Evolutionary conservation across 2,329 filamentous ascomycete species (phyloP), one percentile per base, ranked within the genome.

Genomic region (Aspergillus novoparasiticus): DNA sequence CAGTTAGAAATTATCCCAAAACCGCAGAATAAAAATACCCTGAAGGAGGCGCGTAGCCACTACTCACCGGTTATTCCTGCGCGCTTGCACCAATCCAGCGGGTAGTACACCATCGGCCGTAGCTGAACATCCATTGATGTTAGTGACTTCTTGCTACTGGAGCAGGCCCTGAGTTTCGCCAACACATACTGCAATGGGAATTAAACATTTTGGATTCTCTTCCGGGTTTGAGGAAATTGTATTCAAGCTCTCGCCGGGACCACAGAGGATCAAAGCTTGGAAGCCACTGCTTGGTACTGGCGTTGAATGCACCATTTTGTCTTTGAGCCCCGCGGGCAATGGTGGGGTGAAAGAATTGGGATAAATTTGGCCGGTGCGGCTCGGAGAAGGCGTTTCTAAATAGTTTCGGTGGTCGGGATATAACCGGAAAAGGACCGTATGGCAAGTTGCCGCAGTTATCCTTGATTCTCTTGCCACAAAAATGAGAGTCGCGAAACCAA

Each of bases 221-320:
- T 79, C 77, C 1, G 81, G 80, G n/a, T 79, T 79, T 6, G 80
- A 78, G 14, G 81, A 82, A 65, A 83, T 82, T 1, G 81, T 82
- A 63, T 79, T 82, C 26, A 83, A 70, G 6, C 79, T 80, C 23
- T 81, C 78, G 34, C 81, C 81, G 50, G 81, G 81, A 48, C 80
- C 80, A 68, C 81, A 80, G 39, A 82, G 72, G 46, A 83, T 80
- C 19, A 83, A 68, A 53, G 81, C 81, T 64, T 83, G 81, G 57
- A 83, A 81, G 66, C 81, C 80, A 36, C 54, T 58, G 53, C 45
- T 57, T 21, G 62, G 62, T 11, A 64, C 62, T 32, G 62, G 62
- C n/a, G 48, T 57, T 11, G 61, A 30, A n/a, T 60, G 61, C 6
- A 56, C 58, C 61, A 63, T 63, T 32, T 21, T 57, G 57, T 32